Percentiles rank a stretch among this genome's conserved stretches.
phyloP scores from a whole-genome alignment of 352 stramenopile genomes.

The Globisporangium splendens region DNA sequence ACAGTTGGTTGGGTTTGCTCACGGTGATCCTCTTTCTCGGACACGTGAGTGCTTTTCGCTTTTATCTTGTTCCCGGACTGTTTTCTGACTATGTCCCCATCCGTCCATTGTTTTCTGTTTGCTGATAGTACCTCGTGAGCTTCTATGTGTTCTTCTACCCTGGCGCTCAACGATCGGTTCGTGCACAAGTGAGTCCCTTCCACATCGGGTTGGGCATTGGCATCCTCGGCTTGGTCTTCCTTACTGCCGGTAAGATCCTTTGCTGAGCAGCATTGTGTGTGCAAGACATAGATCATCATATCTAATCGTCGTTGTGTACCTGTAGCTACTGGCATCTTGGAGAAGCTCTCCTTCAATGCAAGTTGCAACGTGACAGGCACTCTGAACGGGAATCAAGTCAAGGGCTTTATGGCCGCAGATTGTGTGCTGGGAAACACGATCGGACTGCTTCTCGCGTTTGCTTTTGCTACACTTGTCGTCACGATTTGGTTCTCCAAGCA shows the following conservation, averaged over 20 bases:
- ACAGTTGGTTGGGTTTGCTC: constrained; percentile 82
- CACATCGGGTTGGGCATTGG: constrained; percentile 70
- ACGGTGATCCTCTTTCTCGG: constrained; percentile 51
- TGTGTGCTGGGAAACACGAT: constrained; percentile 77
- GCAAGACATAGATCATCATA: neutral
- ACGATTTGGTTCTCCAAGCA: constrained; percentile 58
- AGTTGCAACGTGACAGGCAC: constrained; percentile 79
- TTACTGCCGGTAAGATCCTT: constrained; percentile 36
- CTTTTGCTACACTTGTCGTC: constrained; percentile 35
- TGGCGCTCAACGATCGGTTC: constrained; percentile 40
- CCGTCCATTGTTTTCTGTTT: neutral
- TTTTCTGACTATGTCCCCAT: neutral
- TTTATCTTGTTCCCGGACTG: neutral
- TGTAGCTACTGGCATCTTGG: constrained; percentile 55
- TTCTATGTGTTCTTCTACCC: constrained; percentile 79
- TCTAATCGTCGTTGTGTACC: constrained; percentile 1
- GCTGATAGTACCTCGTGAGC: constrained; percentile 47
- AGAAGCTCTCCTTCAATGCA: constrained; percentile 84
- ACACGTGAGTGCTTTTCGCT: constrained; percentile 27
- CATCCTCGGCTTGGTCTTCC: constrained; percentile 57
- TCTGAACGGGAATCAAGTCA: constrained; percentile 56
- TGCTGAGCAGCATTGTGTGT: neutral
- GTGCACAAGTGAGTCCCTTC: constrained; percentile 43
- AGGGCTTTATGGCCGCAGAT: constrained; percentile 67
- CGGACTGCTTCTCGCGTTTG: constrained; percentile 52